Percentiles rank a stretch among this genome's conserved stretches.
These are phyloP conservation scores for Fusarium caatingaense DNA, from an alignment of 2,329 filamentous ascomycete genomes.

Conservation along the genomic window DNA sequence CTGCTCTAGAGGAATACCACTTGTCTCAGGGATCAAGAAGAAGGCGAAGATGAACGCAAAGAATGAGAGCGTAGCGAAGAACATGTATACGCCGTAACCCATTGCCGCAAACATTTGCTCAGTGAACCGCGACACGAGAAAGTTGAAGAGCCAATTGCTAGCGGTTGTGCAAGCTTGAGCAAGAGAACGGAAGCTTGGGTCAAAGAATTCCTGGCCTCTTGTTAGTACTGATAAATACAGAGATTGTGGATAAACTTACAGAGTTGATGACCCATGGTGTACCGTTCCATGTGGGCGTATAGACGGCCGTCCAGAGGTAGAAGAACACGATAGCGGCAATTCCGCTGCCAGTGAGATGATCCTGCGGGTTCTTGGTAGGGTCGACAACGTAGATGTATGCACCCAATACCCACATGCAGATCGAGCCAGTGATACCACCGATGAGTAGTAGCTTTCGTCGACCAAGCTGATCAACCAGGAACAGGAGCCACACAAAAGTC, in stretches of 20 bases:
- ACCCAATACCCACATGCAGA: slow-evolving; percentile 71
- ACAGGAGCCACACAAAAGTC: slow-evolving; percentile 72
- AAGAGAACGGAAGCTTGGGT: slow-evolving; percentile 54
- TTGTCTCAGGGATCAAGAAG: slow-evolving; percentile 65
- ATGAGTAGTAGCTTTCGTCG: slow-evolving; percentile 65
- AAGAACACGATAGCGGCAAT: slow-evolving; percentile 73
- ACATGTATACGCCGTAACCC: slow-evolving; percentile 65
- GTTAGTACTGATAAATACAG: not conserved
- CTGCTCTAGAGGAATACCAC: slow-evolving; percentile 62
- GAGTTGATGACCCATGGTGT: slow-evolving; percentile 66
- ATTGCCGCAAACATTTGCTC: slow-evolving; percentile 56
- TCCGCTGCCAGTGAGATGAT: slow-evolving; percentile 57
- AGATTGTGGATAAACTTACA: not conserved
- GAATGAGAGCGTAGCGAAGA: slow-evolving; percentile 64
- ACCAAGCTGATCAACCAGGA: slow-evolving; percentile 68
- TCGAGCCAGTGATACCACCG: slow-evolving; percentile 67
- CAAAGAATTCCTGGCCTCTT: slow-evolving; percentile 60
- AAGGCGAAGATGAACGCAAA: slow-evolving; percentile 60
- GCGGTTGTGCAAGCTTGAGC: slow-evolving; percentile 69
- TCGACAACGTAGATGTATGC: slow-evolving; percentile 63
- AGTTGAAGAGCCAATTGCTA: slow-evolving; percentile 68
- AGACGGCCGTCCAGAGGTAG: slow-evolving; percentile 68
- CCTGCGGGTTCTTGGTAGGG: slow-evolving; percentile 47
- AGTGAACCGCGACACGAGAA: slow-evolving; percentile 60
- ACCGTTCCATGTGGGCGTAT: slow-evolving; percentile 70